phyloP scores from a whole-genome alignment of 345 rosid species.

The Geranium brycei region DNA sequence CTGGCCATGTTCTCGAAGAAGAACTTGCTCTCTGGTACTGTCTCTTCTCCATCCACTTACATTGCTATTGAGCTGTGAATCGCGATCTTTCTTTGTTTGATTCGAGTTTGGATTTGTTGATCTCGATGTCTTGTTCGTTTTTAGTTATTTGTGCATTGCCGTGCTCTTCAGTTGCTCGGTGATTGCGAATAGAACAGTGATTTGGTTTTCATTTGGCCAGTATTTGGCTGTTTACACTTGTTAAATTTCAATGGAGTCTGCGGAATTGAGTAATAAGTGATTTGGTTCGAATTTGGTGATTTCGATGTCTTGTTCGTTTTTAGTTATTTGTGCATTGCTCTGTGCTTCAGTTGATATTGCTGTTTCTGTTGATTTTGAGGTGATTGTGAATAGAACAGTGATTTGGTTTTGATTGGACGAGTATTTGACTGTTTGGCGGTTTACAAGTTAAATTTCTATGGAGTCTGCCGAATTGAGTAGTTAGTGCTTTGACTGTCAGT shows the following conservation, averaged over 20 bases:
- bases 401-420: background rate
- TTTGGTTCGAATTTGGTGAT: background rate
- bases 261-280: background rate
- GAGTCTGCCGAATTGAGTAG: background rate
- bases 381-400: background rate
- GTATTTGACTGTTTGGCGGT: background rate
- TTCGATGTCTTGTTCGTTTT: background rate
- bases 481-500: background rate
- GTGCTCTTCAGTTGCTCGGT: background rate
- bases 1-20: constrained; percentile 21
- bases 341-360: no score
- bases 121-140: background rate
- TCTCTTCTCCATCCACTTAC: background rate
- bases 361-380: no score
- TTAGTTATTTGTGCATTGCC: background rate
- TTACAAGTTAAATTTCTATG: background rate
- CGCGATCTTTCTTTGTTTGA: no score
- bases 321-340: no score
- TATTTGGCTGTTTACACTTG: background rate
- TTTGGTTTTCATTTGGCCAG: background rate
- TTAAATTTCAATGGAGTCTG: background rate
- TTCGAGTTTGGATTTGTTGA: background rate
- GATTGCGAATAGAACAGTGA: background rate
- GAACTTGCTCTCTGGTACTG: background rate
- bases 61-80: no score